Base-by-base conservation (phyloP, 345 rosid genomes). In the Acer negundo region DNA sequence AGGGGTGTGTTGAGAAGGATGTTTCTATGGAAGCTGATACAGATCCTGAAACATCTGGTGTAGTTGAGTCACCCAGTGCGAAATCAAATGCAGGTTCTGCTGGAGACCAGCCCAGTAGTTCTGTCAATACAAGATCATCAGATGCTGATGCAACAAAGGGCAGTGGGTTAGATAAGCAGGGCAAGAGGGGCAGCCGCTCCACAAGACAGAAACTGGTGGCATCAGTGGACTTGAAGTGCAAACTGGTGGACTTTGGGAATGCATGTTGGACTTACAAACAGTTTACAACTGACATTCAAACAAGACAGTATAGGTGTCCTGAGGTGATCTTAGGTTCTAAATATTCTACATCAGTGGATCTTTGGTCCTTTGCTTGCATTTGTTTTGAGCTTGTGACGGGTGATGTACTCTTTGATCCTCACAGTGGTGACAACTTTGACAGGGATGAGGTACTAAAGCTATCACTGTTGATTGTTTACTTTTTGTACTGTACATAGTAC, bases 211-310 rank as follows among this genome's bases (percentile, higher is more conserved):
- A 81, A 70, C 82, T 89, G 55, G 67, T 88, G 76, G 84, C 78
- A 28, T 84, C 93, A 19, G 80, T 79, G 71, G 92, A 89, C 61
- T 62, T 86, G 24, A 89, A 81, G 69, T 91, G 92, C 87, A 91
- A 91, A 83, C 82, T 91, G 85, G 93, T 91, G 24, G 95, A 91
- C 78, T 91, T 89, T 80, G 91, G 95, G 28, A 91, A 88, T 89
- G 93, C 93, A 22, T 91, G 93, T 79, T 91, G 95, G 95, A 91
- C 95, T 40, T 86, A 88, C 81, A 89, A 91, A 83, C 95, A 91
- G 78, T 89, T 91, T 76, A 89, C 95, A 8, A 88, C 80, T 77
- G 93, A 91, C 78, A 89, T 91, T 74, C 95, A 91, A 77, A 91
- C 95, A 17, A 90, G 95, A 74, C 93, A 88, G 69, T 90, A 91